Evolutionary conservation across 805 yeast genomes (phyloP).

Genomic region (Yarrowia alimentaria): DNA sequence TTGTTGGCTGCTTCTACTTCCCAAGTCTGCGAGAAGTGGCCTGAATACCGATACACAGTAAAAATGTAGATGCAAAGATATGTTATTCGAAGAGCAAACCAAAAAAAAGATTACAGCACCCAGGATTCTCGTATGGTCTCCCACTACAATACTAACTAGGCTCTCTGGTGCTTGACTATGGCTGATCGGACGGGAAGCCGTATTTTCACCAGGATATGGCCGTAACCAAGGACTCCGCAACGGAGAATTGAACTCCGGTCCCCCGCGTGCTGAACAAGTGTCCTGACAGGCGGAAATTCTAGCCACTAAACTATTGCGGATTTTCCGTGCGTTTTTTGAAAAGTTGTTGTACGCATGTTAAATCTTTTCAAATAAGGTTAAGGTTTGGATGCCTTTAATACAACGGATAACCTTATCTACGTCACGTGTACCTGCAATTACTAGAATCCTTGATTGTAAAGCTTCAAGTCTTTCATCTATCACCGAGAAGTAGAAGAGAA

Average conservation of each 20-base stretch:
- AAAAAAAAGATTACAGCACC: constrained; percentile 25
- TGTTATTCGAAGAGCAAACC: background rate
- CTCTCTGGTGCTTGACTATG: constrained; percentile 27
- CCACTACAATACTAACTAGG: constrained; percentile 26
- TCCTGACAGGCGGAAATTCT: constrained; percentile 44
- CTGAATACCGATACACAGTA: too few relatives aligned
- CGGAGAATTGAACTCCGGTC: constrained; percentile 27
- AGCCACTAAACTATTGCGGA: constrained; percentile 42
- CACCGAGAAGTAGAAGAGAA: too few relatives aligned
- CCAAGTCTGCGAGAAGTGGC: too few relatives aligned
- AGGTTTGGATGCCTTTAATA: too few relatives aligned
- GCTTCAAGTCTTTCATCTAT: too few relatives aligned
- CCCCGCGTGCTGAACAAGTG: constrained; percentile 21
- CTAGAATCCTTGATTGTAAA: too few relatives aligned
- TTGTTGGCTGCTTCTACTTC: too few relatives aligned
- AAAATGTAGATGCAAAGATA: too few relatives aligned
- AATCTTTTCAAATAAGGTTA: background rate
- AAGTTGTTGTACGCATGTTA: background rate
- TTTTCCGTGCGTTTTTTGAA: background rate
- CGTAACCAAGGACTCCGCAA: constrained; percentile 22
- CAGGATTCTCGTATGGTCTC: constrained; percentile 27
- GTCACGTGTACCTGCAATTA: too few relatives aligned
- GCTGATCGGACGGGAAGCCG: constrained; percentile 28
- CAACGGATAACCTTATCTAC: too few relatives aligned
- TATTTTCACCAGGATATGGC: constrained; percentile 27